Evolutionary conservation across 2,329 filamentous ascomycete genomes (phyloP).

Genomic region (Acrodontium crateriforme): DNA sequence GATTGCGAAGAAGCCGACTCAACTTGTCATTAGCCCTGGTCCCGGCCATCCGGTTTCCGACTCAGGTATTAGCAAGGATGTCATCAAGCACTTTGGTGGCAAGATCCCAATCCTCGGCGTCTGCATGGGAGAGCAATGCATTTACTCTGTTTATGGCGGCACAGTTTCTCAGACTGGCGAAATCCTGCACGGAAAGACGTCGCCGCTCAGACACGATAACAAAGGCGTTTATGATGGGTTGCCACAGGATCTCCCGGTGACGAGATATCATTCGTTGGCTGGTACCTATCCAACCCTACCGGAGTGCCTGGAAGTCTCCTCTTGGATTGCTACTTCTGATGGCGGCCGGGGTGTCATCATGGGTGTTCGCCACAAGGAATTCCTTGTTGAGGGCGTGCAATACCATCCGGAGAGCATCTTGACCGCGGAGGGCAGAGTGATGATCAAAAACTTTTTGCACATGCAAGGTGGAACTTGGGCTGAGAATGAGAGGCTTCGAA

Average conservation of each 20-base stretch:
- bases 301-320: conserved; percentile 73
- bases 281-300: conserved; percentile 82
- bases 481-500: conserved; percentile 51
- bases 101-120: conserved; percentile 96
- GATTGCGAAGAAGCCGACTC: conserved; percentile 71
- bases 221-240: conserved; percentile 87
- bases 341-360: conserved; percentile 80
- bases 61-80: conserved; percentile 84
- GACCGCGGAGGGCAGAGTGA: conserved; percentile 71
- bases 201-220: conserved; percentile 71
- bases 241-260: conserved; percentile 69
- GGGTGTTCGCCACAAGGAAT: conserved; percentile 88
- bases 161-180: conserved; percentile 86
- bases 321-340: conserved; percentile 69
- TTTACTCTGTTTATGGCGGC: conserved; percentile 85
- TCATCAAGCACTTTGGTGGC: conserved; percentile 79
- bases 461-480: conserved; percentile 87
- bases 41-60: conserved; percentile 86
- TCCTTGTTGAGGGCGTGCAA: conserved; percentile 86
- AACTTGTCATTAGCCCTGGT: conserved; percentile 87
- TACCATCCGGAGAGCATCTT: conserved; percentile 97
- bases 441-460: conserved; percentile 84
- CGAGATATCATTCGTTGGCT: conserved; percentile 89
- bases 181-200: conserved; percentile 95
- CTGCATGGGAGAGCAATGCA: conserved; percentile 98